Evolutionary conservation across 306 rosid genomes (phyloP).

Genomic region (Pterocarpus santalinus): DNA sequence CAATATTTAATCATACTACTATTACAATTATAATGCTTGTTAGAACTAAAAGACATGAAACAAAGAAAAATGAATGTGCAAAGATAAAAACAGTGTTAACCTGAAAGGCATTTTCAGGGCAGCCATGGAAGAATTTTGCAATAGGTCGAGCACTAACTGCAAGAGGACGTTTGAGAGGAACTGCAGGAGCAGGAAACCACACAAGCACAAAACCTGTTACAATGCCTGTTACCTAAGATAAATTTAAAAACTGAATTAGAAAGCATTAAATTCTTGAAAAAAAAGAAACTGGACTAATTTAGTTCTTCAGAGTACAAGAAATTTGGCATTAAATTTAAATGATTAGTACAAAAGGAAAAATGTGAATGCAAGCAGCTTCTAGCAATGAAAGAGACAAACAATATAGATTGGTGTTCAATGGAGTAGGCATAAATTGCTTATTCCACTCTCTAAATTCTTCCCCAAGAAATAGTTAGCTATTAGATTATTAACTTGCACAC

Average conservation of each 20-base stretch:
- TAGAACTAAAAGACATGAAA: slow-evolving; percentile 3
- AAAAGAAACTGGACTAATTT: slow-evolving; percentile 22
- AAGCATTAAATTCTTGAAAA: slow-evolving; percentile 19
- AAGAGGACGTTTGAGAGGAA: slow-evolving; percentile 77
- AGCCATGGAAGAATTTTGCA: slow-evolving; percentile 84
- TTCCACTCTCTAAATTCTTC: too few relatives aligned
- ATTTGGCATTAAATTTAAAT: background rate
- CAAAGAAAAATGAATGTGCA: background rate
- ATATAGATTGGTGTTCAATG: background rate
- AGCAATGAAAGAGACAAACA: slow-evolving; percentile 6
- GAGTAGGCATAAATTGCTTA: slow-evolving; percentile 20
- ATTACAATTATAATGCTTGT: background rate
- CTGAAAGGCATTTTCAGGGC: slow-evolving; percentile 99
- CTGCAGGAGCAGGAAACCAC: slow-evolving; percentile 91
- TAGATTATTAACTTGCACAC: background rate
- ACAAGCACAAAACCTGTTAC: slow-evolving; percentile 97
- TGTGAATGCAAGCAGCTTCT: slow-evolving; percentile 1
- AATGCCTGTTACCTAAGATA: slow-evolving; percentile 82
- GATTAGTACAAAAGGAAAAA: background rate
- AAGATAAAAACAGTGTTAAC: slow-evolving; percentile 51
- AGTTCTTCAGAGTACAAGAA: slow-evolving; percentile 22
- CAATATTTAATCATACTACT: slow-evolving; percentile 1
- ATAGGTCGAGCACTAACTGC: slow-evolving; percentile 75
- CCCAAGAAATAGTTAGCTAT: background rate
- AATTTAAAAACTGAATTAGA: slow-evolving; percentile 42